phyloP scores from a whole-genome alignment of 768 basidiomycete genomes.

The Ramaria sp. region DNA sequence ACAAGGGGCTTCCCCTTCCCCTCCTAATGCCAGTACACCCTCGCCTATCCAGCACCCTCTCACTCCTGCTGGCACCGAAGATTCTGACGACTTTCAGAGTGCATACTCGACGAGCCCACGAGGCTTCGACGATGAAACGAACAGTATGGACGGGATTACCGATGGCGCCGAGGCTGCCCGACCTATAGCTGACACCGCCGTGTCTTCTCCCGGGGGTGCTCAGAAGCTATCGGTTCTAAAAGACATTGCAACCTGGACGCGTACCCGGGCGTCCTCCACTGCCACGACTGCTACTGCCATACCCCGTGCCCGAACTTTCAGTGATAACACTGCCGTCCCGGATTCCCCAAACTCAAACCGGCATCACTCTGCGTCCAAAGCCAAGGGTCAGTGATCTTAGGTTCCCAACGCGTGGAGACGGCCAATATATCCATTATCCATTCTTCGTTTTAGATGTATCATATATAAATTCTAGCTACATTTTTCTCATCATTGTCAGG shows the following conservation, averaged over 20 bases:
- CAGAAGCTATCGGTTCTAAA: background rate
- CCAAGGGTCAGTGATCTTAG: background rate
- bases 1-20: conserved; percentile 11
- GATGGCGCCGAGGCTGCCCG: conserved; percentile 15
- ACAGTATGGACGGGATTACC: conserved; percentile 14
- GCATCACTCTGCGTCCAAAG: background rate
- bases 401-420: background rate
- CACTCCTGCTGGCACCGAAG: conserved; percentile 36
- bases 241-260: conserved; percentile 1
- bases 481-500: background rate
- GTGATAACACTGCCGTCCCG: conserved; percentile 27
- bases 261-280: conserved; percentile 46
- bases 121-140: conserved; percentile 24
- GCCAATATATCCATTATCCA: background rate
- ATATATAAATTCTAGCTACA: background rate
- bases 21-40: background rate
- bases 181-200: conserved; percentile 21
- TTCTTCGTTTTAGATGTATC: background rate
- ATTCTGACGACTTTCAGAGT: conserved; percentile 82
- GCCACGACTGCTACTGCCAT: conserved; percentile 37
- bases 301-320: conserved; percentile 27
- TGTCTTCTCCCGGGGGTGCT: conserved; percentile 16
- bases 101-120: conserved; percentile 72
- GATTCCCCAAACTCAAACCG: conserved; percentile 2
- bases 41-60: conserved; percentile 7